These are phyloP conservation scores for Prorocentrum cordatum DNA, from an alignment of 169 alveolate genomes.

Conservation along the genomic window DNA sequence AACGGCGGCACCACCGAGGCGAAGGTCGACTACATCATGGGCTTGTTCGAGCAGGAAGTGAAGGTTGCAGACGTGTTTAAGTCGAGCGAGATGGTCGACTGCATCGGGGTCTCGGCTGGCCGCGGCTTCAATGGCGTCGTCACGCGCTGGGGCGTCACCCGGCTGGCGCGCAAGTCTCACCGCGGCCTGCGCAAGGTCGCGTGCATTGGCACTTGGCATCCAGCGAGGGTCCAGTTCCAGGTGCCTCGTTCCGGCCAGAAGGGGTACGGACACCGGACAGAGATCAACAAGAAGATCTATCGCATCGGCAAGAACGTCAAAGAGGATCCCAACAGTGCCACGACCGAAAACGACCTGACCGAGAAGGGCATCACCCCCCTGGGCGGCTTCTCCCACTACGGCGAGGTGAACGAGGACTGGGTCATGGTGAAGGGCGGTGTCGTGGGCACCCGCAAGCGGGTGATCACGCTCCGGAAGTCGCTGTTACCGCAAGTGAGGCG, in stretches of 20 bases:
- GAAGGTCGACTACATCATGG: conserved; percentile 88
- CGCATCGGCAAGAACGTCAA: conserved; percentile 91
- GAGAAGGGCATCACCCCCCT: conserved; percentile 98
- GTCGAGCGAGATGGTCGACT: conserved; percentile 92
- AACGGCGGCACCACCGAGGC: conserved; percentile 92
- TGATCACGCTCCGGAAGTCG: conserved; percentile 94
- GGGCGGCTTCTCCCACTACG: conserved; percentile 99
- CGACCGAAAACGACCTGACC: conserved; percentile 96
- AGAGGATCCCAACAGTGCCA: conserved; percentile 88
- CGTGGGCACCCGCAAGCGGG: conserved; percentile 96
- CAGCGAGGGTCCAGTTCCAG: conserved; percentile 98
- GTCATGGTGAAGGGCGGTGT: conserved; percentile 97
- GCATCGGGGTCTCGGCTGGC: conserved; percentile 98
- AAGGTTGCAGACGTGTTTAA: conserved; percentile 91
- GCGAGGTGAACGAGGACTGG: conserved; percentile 96
- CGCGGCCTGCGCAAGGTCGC: conserved; percentile 99
- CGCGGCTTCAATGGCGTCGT: conserved; percentile 99
- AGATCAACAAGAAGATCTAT: conserved; percentile 98
- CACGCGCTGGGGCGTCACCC: conserved; percentile 98
- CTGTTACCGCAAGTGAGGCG: conserved; percentile 86
- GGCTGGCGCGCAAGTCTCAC: conserved; percentile 99
- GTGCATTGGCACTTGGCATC: conserved; percentile 99
- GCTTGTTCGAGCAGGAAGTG: conserved; percentile 93
- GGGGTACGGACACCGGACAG: conserved; percentile 99
- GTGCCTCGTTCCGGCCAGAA: conserved; percentile 99